phyloP scores from a whole-genome alignment of 2,329 filamentous ascomycete genomes.

The Byssothecium circinans region DNA sequence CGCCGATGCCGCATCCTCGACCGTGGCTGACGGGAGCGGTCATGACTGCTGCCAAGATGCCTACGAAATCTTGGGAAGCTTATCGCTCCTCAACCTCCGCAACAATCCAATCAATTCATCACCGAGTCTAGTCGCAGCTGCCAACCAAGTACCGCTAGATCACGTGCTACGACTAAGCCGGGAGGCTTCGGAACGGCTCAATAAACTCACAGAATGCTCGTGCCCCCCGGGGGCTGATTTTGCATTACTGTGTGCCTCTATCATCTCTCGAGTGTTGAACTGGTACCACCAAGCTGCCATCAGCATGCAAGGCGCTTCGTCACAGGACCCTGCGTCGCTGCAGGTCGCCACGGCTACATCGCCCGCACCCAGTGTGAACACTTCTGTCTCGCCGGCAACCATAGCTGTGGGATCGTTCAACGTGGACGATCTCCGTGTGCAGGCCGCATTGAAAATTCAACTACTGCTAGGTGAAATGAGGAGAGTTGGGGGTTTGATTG shows the following conservation, averaged over 20 bases:
- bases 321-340: too few species aligned
- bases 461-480: slow-evolving; percentile 25
- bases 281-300: slow-evolving; percentile 26
- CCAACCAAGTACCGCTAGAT: slow-evolving; percentile 17
- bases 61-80: slow-evolving; percentile 8
- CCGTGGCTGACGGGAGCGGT: neutral
- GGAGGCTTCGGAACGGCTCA: slow-evolving; percentile 24
- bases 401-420: slow-evolving; percentile 25
- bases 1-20: too few species aligned
- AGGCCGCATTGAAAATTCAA: slow-evolving; percentile 24
- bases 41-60: slow-evolving; percentile 13
- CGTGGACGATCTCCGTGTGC: slow-evolving; percentile 24
- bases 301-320: too few species aligned
- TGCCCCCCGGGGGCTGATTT: slow-evolving; percentile 21
- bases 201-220: slow-evolving; percentile 20
- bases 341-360: too few species aligned
- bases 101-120: neutral
- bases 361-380: neutral
- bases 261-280: slow-evolving; percentile 23
- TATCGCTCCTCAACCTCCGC: slow-evolving; percentile 4
- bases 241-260: slow-evolving; percentile 26
- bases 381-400: slow-evolving; percentile 8
- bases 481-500: slow-evolving; percentile 17
- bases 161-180: slow-evolving; percentile 26
- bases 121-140: neutral